Percentiles rank a stretch among this genome's conserved stretches.
phyloP scores from a whole-genome alignment of 2,329 filamentous ascomycete genomes.

The Thielaviopsis populi region DNA sequence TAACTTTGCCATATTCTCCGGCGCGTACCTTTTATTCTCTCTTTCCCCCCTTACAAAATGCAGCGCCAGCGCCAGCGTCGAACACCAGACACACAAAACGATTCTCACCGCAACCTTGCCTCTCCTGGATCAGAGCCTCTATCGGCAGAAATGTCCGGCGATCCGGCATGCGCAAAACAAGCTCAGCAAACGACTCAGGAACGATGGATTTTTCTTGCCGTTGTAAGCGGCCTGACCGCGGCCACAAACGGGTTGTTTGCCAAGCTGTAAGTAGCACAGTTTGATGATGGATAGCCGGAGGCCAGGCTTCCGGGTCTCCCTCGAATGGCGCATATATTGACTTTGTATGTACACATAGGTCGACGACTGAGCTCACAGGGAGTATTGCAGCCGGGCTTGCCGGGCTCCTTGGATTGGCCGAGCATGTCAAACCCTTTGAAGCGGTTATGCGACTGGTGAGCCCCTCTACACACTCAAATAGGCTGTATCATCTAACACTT shows the following conservation, averaged over 20 bases:
- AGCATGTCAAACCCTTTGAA: conserved; percentile 32
- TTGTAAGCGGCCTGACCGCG: conserved; percentile 62
- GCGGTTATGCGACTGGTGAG: conserved; percentile 35
- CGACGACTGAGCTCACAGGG: conserved; percentile 41
- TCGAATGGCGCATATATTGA: neutral
- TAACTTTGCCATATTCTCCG: neutral
- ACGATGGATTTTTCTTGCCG: conserved; percentile 52
- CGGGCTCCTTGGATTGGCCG: conserved; percentile 29
- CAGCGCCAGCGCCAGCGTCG: neutral
- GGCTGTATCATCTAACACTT: conserved; percentile 5
- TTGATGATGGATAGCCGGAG: neutral
- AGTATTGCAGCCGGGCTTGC: conserved; percentile 33
- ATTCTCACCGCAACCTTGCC: neutral
- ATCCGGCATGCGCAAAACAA: neutral
- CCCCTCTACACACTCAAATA: conserved; percentile 4
- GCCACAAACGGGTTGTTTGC: conserved; percentile 74
- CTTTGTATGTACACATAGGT: conserved; percentile 25
- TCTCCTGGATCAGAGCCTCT: conserved; percentile 5
- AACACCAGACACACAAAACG: neutral
- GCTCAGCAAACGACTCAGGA: neutral
- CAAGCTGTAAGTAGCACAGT: conserved; percentile 52
- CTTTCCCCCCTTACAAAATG: neutral
- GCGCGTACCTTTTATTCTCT: conserved; percentile 17
- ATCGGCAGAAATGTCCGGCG: conserved; percentile 22
- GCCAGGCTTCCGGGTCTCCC: neutral